Conservation (phyloP, 768 basidiomycete species). For the Mrakia blollopis region DNA sequence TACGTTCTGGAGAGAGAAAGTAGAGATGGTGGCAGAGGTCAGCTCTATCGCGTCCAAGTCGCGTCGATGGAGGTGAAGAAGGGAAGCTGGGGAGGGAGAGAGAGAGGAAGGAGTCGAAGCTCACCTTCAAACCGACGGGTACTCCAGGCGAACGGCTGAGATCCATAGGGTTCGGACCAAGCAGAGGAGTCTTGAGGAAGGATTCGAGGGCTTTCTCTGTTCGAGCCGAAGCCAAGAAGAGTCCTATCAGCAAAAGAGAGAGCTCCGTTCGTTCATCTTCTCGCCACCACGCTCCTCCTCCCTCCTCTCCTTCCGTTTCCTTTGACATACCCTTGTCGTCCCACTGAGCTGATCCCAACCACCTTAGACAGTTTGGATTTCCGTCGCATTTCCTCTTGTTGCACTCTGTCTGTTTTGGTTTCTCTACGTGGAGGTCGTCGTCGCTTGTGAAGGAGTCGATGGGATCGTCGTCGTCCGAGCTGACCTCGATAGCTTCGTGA, state of each 20-base stretch:
- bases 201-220: slow-evolving; percentile 53
- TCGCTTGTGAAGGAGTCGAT: background rate
- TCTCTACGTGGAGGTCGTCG: background rate
- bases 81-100: too few relatives aligned
- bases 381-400: slow-evolving; percentile 53
- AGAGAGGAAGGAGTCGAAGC: slow-evolving; percentile 27
- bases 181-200: slow-evolving; percentile 54
- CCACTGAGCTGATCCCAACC: slow-evolving; percentile 79
- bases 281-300: background rate
- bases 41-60: background rate
- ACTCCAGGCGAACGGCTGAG: slow-evolving; percentile 52
- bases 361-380: slow-evolving; percentile 82
- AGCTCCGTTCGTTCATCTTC: background rate
- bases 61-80: background rate
- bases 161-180: slow-evolving; percentile 57
- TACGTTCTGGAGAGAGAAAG: background rate
- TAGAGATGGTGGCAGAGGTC: background rate
- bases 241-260: slow-evolving; percentile 13
- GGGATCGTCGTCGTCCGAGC: slow-evolving; percentile 8
- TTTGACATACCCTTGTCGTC: slow-evolving; percentile 59
- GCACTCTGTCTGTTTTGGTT: slow-evolving; percentile 15
- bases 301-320: background rate
- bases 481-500: background rate
- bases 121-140: slow-evolving; percentile 74
- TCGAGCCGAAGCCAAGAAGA: slow-evolving; percentile 31